Percentiles rank a stretch among this genome's conserved stretches.
phyloP scores from a whole-genome alignment of 352 stramenopile genomes.

The Phytophthora pseudosyringae region DNA sequence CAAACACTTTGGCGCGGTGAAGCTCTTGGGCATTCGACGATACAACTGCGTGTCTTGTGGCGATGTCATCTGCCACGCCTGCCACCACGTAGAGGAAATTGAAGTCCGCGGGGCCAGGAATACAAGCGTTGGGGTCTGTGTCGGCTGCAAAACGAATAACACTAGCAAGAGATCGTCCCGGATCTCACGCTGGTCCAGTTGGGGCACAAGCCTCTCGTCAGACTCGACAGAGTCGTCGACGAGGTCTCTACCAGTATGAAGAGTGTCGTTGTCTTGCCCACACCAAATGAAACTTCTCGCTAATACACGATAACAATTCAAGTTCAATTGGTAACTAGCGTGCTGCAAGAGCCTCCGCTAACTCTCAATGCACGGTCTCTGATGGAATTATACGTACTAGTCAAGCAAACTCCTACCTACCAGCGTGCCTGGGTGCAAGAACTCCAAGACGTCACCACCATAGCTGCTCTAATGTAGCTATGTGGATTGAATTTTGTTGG shows the following conservation, averaged over 20 bases:
- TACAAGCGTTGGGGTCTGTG: conserved; percentile 36
- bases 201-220: conserved; percentile 22
- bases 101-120: conserved; percentile 38
- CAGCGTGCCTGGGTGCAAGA: too few species aligned
- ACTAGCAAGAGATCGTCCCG: conserved; percentile 8
- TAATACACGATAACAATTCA: background rate
- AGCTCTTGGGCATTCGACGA: conserved; percentile 35
- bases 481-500: too few species aligned
- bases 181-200: conserved; percentile 28
- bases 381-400: too few species aligned
- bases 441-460: too few species aligned
- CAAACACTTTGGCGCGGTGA: conserved; percentile 43
- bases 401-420: too few species aligned
- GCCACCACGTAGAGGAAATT: conserved; percentile 42
- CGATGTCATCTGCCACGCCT: conserved; percentile 56
- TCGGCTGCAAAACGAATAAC: conserved; percentile 35
- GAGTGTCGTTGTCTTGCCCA: background rate
- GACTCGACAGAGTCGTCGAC: conserved; percentile 30
- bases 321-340: too few species aligned
- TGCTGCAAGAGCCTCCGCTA: too few species aligned
- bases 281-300: background rate
- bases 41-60: conserved; percentile 63
- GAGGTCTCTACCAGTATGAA: conserved; percentile 12
- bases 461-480: too few species aligned
- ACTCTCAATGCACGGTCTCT: too few species aligned